Evolutionary conservation across 176 grass and related monocot genomes (phyloP).

Genomic region (Musa schizocarpa): DNA sequence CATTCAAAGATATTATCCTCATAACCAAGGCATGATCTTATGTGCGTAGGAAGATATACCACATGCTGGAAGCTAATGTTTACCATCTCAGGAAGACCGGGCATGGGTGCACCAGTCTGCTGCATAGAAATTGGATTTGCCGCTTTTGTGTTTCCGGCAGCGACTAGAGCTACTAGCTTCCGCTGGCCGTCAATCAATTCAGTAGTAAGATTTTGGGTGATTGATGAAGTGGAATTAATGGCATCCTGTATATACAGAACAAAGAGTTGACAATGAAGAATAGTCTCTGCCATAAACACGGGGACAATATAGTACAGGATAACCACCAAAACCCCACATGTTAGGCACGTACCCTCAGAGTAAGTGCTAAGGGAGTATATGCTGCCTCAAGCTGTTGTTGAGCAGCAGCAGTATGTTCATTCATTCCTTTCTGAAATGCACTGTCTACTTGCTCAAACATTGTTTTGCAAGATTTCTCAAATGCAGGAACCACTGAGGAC

Average conservation of each 20-base stretch:
- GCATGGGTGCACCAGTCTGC: conserved; percentile 40
- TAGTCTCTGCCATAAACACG: neutral
- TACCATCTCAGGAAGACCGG: conserved; percentile 51
- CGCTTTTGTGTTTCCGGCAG: conserved; percentile 33
- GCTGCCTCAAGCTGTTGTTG: conserved; percentile 54
- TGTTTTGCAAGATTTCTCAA: conserved; percentile 77
- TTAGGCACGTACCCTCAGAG: conserved; percentile 48
- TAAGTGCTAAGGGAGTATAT: conserved; percentile 69
- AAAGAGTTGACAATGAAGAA: conserved; percentile 5
- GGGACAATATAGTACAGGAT: neutral
- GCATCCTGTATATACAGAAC: conserved; percentile 41
- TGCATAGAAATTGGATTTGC: conserved; percentile 36
- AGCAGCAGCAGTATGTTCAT: conserved; percentile 59
- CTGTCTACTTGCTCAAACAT: conserved; percentile 83
- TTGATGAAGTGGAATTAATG: conserved; percentile 60
- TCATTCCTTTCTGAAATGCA: conserved; percentile 78
- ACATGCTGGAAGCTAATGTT: neutral
- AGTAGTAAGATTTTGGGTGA: conserved; percentile 52
- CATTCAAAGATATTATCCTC: neutral
- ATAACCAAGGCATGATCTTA: neutral
- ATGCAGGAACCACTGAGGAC: conserved; percentile 68
- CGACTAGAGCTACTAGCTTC: conserved; percentile 69
- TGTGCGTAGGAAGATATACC: neutral
- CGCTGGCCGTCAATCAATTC: conserved; percentile 82
- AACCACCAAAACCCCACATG: neutral